Conservation (phyloP, 805 yeast genomes). For the Metschnikowia picachoensis region DNA sequence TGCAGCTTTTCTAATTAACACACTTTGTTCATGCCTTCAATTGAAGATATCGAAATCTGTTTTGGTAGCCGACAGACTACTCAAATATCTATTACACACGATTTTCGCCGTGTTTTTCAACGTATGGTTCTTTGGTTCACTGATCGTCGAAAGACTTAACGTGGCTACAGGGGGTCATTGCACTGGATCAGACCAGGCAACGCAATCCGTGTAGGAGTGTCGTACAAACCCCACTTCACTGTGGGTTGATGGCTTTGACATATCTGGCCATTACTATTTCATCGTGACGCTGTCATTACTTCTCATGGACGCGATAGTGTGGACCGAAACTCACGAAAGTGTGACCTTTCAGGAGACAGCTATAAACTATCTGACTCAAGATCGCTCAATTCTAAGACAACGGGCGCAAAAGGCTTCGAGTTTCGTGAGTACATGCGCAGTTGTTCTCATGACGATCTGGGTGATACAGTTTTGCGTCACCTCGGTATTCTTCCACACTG, state of each 20-base stretch:
- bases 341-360: not conserved
- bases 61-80: not conserved
- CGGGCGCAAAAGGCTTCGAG: not conserved
- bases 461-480: slow-evolving; percentile 13
- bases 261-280: slow-evolving; percentile 16
- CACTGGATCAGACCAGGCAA: not conserved
- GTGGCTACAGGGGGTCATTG: slow-evolving; percentile 17
- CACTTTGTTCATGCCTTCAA: slow-evolving; percentile 2
- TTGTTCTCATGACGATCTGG: slow-evolving; percentile 10
- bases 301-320: slow-evolving; percentile 3
- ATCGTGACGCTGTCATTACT: slow-evolving; percentile 11
- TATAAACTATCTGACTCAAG: not conserved
- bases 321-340: not conserved
- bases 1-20: slow-evolving; percentile 14
- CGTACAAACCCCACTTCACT: not conserved
- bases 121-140: slow-evolving; percentile 35
- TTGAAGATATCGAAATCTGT: not conserved
- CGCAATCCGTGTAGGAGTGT: slow-evolving; percentile 5
- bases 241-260: slow-evolving; percentile 17
- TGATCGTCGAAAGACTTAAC: slow-evolving; percentile 27
- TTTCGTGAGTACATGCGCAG: not conserved
- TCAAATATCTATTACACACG: slow-evolving; percentile 14
- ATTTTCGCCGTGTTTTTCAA: slow-evolving; percentile 11
- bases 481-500: slow-evolving; percentile 16
- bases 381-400: not conserved